Conservation (phyloP, 2,329 filamentous ascomycete genomes). For the Metarhizium rileyi region DNA sequence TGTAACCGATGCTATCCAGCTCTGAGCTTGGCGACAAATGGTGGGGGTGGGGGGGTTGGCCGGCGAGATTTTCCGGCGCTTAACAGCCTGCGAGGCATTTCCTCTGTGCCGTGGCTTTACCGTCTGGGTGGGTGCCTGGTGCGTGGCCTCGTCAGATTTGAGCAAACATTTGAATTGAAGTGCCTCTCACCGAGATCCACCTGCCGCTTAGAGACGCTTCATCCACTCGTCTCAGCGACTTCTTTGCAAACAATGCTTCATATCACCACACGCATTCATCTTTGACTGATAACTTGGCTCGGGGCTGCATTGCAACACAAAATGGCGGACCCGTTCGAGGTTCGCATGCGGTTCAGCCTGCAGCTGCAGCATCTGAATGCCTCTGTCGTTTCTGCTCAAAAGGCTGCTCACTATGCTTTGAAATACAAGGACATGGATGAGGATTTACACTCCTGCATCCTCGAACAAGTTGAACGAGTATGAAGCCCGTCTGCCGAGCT, state of each 20-base stretch:
- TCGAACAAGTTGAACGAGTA: slow-evolving; percentile 86
- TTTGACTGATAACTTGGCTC: background rate
- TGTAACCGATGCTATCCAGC: slow-evolving; percentile 2
- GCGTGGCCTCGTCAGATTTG: no score
- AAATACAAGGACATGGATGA: slow-evolving; percentile 93
- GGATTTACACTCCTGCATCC: slow-evolving; percentile 91
- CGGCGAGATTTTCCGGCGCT: slow-evolving; percentile 3
- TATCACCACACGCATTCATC: background rate
- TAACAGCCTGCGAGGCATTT: background rate
- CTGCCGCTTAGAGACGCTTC: background rate
- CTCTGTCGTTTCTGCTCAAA: slow-evolving; percentile 77
- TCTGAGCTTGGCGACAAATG: no score
- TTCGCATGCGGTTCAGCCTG: slow-evolving; percentile 91
- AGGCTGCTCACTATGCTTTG: slow-evolving; percentile 89
- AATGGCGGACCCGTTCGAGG: slow-evolving; percentile 85
- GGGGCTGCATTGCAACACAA: background rate
- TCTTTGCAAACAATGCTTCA: background rate
- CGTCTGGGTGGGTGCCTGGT: no score
- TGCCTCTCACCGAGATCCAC: slow-evolving; percentile 6
- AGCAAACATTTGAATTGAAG: no score
- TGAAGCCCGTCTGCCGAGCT: background rate
- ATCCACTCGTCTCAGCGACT: background rate
- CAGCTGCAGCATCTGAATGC: slow-evolving; percentile 88
- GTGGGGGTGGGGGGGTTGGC: background rate
- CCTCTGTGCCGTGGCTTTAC: slow-evolving; percentile 5